These are phyloP conservation scores for Bromus sterilis DNA, from an alignment of 176 grass and related monocot species.

Conservation along the genomic window DNA sequence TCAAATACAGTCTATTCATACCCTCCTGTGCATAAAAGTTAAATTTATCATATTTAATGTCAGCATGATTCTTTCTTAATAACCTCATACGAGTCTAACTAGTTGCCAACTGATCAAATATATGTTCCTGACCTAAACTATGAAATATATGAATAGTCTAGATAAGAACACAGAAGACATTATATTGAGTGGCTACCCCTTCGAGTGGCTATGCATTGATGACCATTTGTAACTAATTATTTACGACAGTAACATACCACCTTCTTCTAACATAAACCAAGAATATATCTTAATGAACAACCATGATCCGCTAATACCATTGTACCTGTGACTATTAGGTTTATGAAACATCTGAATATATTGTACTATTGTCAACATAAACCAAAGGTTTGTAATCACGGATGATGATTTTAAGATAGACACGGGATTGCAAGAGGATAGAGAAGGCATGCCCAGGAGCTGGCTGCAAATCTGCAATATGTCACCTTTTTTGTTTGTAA, in stretches of 20 bases:
- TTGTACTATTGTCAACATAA: neutral
- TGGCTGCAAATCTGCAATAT: neutral
- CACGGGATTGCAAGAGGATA: neutral
- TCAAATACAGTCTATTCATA: neutral
- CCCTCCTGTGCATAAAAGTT: neutral
- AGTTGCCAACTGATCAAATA: neutral
- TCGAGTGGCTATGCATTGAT: too few relatives aligned
- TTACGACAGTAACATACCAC: neutral
- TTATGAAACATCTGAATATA: neutral
- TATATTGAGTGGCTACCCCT: neutral
- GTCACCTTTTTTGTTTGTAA: neutral
- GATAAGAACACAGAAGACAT: neutral
- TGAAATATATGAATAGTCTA: neutral
- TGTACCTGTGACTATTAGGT: neutral
- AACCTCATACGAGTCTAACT: neutral
- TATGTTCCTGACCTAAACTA: neutral
- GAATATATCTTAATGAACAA: neutral
- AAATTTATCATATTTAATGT: neutral
- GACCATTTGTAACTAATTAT: neutral
- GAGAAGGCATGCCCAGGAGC: neutral
- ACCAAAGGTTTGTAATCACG: neutral
- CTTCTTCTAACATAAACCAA: neutral
- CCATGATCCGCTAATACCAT: neutral
- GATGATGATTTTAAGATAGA: neutral
- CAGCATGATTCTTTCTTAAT: neutral